Evolutionary conservation across 2,329 filamentous ascomycete genomes (phyloP), one percentile per base, ranked within the genome.

Genomic region (Neonectria punicea): DNA sequence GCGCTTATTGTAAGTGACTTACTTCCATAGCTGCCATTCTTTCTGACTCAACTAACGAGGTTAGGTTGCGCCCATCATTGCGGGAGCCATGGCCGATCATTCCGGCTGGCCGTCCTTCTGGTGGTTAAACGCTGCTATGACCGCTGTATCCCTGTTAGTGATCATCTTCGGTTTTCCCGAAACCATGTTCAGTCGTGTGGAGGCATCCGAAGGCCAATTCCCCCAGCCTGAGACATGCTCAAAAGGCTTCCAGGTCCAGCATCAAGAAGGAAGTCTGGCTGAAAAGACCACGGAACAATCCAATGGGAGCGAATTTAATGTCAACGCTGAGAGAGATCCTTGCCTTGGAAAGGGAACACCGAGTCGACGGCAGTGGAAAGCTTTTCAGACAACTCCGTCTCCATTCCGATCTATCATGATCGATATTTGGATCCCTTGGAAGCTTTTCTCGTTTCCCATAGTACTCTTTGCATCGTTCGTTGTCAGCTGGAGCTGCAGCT

Each of bases 401-500:
- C 25, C 56, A 4, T 13, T 59, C 3, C 22, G 28, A 11, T 51
- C 56, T 10, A 59, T 59, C 32, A 20, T 51, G 22, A 36, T 59
- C 6, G 56, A 53, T 43, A 25, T 59, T 2, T 59, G 56, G 56
- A 53, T 53, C 44, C 56, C 56, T 5, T 59, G 56, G 58, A 54
- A 61, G 41, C 32, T 65, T 2, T 62, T 65, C 28, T 36, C 36
- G 4, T 67, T 65, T 20, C 65, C 62, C 1, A 67, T 67, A 5
- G 59, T 67, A 2, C 30, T 62, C 2, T 65, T 59, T 22, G 65
- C 62, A 0, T 61, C 54, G 14, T 66, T 57, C 50, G 55, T 59
- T 18, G 64, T 59, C 32, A 63, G 62, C 25, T 61, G 58, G 49
- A 58, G 62, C 58, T 62, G 59, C 34, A 61, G 58, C 51, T 53